Percentiles rank a stretch among this genome's conserved stretches.
These are phyloP conservation scores for Erodium moschatum DNA, from an alignment of 441 rosid genomes.

Conservation along the genomic window DNA sequence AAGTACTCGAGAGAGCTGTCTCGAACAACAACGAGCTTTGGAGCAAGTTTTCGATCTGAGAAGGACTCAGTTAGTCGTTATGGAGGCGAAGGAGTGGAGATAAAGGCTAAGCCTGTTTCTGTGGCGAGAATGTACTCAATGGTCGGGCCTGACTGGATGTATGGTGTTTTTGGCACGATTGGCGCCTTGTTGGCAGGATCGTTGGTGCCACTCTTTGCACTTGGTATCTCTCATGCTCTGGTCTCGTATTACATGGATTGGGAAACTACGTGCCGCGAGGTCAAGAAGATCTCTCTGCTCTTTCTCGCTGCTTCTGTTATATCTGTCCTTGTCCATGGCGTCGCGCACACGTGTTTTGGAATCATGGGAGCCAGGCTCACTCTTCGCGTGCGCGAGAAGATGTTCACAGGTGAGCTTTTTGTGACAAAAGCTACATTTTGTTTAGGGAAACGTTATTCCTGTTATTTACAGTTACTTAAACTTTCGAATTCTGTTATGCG, in stretches of 20 bases:
- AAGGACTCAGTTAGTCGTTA: conserved; percentile 53
- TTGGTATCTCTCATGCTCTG: conserved; percentile 71
- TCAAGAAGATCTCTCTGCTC: conserved; percentile 69
- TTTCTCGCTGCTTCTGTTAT: conserved; percentile 85
- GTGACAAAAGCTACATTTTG: too few relatives aligned
- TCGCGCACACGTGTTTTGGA: conserved; percentile 96
- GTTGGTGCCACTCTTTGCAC: conserved; percentile 77
- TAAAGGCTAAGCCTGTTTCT: conserved; percentile 88
- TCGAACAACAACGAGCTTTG: conserved; percentile 51
- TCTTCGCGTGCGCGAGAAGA: conserved; percentile 89
- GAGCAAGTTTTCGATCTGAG: conserved; percentile 68
- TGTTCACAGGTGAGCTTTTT: conserved; percentile 39
- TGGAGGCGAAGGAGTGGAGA: conserved; percentile 33
- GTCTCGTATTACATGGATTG: conserved; percentile 71
- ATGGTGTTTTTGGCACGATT: conserved; percentile 78
- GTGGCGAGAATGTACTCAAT: conserved; percentile 91
- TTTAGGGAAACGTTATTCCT: too few relatives aligned
- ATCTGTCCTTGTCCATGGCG: conserved; percentile 75
- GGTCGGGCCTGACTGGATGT: conserved; percentile 75
- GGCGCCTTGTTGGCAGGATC: conserved; percentile 96
- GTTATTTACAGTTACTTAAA: too few relatives aligned
- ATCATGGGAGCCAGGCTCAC: conserved; percentile 95
- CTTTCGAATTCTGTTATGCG: too few relatives aligned
- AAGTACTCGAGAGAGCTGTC: conserved; percentile 62
- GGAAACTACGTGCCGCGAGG: conserved; percentile 48